Base-by-base conservation (phyloP, 23 red algal species). In the Gracilaria gracilis region DNA sequence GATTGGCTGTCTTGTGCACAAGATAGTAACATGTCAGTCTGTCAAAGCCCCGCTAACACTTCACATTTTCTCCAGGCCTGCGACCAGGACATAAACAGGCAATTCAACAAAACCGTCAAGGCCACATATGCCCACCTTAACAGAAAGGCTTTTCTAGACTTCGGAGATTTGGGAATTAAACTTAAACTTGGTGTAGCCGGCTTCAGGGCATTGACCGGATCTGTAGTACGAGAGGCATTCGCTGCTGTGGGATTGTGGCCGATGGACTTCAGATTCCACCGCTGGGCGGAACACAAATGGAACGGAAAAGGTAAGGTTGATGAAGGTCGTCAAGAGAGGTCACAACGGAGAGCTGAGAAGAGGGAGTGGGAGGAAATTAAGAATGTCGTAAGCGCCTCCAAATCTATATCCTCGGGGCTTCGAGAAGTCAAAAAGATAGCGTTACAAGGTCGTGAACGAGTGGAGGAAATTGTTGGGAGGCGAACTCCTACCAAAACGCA, bases 11-110 rank as follows among this genome's bases (percentile, higher is more conserved):
- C 0, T 4, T 51, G 51, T 11, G 34, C 75, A 15, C 49, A 50
- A 79, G 51, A 23, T 21, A 0, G 12, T 14, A 79, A 79, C 51
- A 21, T 50, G 8, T 9, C 44, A 51, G 39, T 79, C 65, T 3
- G 13, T 35, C 65, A 70, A 13, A 38, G 65, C 17, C 28, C 35
- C 4, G 65, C 65, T 35, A 42, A 79, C 28, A 79, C 50, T 14
- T 79, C 75, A 6, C 75, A 54, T 32, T 79, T 79, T 38, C 17
- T 79, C 9, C 9, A 50, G 51, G 75, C 27, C 27, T 79, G 39
- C 23, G 17, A 48, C 23, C 33, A 79, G 0, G 15, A 0, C 27
- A 50, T 50, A 16, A 79, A 50, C 28, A 47, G 9, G 4, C 4
- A 11, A 12, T 79, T 79, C 75, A 51, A 79, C 12, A 51, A 42